Evolutionary conservation across 2,329 filamentous ascomycete genomes (phyloP).

Genomic region (Calonectria crousiana): DNA sequence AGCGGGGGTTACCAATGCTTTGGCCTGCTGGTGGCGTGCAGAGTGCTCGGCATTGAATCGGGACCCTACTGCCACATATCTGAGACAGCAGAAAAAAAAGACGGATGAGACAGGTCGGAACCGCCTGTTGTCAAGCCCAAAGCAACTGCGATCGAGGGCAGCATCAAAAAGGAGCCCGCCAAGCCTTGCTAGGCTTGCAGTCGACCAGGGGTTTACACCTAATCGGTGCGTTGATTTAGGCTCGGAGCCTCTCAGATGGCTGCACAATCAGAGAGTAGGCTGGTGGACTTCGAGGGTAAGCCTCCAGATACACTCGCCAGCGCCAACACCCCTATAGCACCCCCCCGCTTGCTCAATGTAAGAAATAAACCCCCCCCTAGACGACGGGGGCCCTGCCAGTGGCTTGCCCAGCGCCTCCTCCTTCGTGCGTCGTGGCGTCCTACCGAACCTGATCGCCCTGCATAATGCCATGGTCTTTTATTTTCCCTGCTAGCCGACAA

Average conservation of each 20-base stretch:
- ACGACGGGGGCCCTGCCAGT: conserved; percentile 7
- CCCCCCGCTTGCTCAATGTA: neutral
- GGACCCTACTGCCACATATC: conserved; percentile 36
- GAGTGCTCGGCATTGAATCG: conserved; percentile 39
- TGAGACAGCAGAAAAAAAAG: conserved; percentile 26
- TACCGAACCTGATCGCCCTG: conserved; percentile 24
- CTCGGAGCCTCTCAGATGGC: conserved; percentile 12
- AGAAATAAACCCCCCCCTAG: neutral
- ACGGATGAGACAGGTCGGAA: conserved; percentile 32
- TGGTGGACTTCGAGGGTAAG: neutral
- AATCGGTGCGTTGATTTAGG: conserved; percentile 9
- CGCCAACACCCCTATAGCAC: neutral
- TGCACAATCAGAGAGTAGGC: conserved; percentile 3
- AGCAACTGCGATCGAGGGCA: conserved; percentile 6
- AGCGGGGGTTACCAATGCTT: neutral
- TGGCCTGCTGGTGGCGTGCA: neutral
- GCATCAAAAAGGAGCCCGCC: conserved; percentile 14
- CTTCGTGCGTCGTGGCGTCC: conserved; percentile 15
- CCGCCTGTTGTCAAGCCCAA: conserved; percentile 15
- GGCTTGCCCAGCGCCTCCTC: conserved; percentile 16
- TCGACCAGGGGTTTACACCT: conserved; percentile 2
- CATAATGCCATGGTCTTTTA: conserved; percentile 10
- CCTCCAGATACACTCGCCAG: neutral
- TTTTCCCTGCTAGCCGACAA: conserved; percentile 6
- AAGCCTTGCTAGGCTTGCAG: conserved; percentile 2